Conservation (phyloP, 331 rosid species). For the Malus hybrid region DNA sequence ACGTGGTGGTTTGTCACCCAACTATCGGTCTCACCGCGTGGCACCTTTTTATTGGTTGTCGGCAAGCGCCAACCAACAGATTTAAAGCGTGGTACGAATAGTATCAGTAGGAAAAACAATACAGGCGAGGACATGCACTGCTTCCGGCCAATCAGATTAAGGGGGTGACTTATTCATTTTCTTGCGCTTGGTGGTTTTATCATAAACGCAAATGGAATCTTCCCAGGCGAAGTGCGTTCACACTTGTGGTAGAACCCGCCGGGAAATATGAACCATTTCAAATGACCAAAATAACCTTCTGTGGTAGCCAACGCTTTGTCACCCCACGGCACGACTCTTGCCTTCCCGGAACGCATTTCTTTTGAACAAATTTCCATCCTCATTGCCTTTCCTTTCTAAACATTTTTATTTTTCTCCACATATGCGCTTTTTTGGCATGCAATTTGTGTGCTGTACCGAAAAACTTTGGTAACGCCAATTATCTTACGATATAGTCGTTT, state of each 20-base stretch:
- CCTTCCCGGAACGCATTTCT: no score
- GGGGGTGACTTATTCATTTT: not conserved
- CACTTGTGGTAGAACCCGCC: not conserved
- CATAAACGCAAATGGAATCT: not conserved
- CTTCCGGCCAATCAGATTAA: slow-evolving; percentile 7
- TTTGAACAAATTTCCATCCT: not conserved
- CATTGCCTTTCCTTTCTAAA: no score
- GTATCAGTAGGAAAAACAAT: not conserved
- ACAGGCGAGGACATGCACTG: not conserved
- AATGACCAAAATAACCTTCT: not conserved
- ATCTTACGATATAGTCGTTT: no score
- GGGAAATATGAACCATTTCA: not conserved
- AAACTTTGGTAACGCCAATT: no score
- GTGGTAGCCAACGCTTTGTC: not conserved
- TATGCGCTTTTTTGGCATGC: no score
- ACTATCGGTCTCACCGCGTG: not conserved
- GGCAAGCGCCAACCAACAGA: not conserved
- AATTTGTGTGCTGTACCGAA: no score
- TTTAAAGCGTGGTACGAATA: not conserved
- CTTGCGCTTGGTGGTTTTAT: not conserved
- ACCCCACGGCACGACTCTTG: not conserved
- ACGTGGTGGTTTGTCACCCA: not conserved
- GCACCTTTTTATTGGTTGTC: not conserved
- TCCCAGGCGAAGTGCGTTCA: not conserved
- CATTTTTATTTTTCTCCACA: no score